These are phyloP conservation scores for Penicillium odoratum DNA, from an alignment of 495 filamentous ascomycete species.

Conservation along the genomic window DNA sequence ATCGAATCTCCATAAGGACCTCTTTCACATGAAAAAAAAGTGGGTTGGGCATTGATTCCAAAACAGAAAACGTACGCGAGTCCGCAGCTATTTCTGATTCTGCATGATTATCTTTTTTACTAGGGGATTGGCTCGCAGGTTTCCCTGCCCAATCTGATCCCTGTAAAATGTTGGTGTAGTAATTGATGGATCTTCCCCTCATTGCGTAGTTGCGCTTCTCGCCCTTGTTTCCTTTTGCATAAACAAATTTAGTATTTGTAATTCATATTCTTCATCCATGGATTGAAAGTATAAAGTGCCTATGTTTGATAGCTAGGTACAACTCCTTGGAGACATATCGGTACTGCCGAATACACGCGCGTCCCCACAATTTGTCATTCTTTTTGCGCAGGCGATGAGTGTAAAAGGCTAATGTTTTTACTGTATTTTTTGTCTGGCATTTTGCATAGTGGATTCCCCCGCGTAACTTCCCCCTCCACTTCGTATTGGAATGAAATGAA, in stretches of 20 bases:
- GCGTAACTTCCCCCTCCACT: constrained; percentile 10
- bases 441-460: constrained; percentile 12
- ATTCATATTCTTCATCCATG: not conserved
- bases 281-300: not conserved
- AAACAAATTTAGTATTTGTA: not conserved
- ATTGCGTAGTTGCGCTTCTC: not conserved
- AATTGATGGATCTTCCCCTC: not conserved
- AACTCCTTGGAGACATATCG: constrained; percentile 4
- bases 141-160: constrained; percentile 11
- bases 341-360: constrained; percentile 3
- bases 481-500: constrained; percentile 4
- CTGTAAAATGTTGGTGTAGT: not conserved
- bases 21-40: constrained; percentile 5
- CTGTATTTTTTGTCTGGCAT: constrained; percentile 4
- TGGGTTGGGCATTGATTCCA: constrained; percentile 3
- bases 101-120: constrained; percentile 13
- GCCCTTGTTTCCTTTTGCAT: not conserved
- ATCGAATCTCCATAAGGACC: not conserved
- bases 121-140: constrained; percentile 12
- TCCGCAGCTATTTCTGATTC: constrained; percentile 6
- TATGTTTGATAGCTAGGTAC: not conserved
- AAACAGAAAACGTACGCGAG: constrained; percentile 23
- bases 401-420: constrained; percentile 10
- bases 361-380: constrained; percentile 24
- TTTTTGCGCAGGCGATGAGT: not conserved